Base-by-base conservation (phyloP, 1,139 yeast species). In the Saccharomyces uvarum region DNA sequence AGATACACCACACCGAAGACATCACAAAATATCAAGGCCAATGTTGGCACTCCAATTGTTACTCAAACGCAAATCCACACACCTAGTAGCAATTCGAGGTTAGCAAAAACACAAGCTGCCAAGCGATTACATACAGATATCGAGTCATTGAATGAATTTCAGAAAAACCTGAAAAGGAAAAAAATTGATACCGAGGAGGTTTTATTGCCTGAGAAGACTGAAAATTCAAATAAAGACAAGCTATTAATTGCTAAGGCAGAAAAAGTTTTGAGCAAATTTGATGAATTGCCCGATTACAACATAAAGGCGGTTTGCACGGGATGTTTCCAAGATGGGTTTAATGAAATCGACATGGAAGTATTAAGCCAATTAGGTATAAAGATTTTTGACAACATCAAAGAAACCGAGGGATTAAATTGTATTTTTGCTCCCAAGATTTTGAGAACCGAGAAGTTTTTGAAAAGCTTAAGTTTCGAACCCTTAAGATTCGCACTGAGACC, bases 361-460 rank as follows among this genome's bases (percentile, higher is more conserved):
- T 59, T 79, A 27, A 62, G 61, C 14, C 64, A 64, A 31, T 57
- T 75, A 9, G 82, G 82, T 0, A 70, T 79, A 27, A 41, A 47
- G 13, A 38, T 41, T 13, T 76, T 74, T 46, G 77, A 81, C 9
- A 65, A 77, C 14, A 68, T 73, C 26, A 74, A 73, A 44, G 70
- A 71, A 32, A 66, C 68, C 29, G 52, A 60, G 61, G 4, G 69
- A 62, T 65, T 73, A 26, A 78, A 82, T 61, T 73, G 84, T 46
- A 73, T 86, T 8, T 75, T 91, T 16, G 93, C 97, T 0, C 96
- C 97, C 1, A 82, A 83, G 58, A 77, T 86, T 11, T 70, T 86
- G 62, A 78, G 98, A 60, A 93, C 98, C 0, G 96, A 87, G 57
- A 93, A 93, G 70, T 91, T 91, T 65, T 75, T 93, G 38, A 65